phyloP scores from a whole-genome alignment of 306 rosid genomes.

The Canavalia ensiformis region DNA sequence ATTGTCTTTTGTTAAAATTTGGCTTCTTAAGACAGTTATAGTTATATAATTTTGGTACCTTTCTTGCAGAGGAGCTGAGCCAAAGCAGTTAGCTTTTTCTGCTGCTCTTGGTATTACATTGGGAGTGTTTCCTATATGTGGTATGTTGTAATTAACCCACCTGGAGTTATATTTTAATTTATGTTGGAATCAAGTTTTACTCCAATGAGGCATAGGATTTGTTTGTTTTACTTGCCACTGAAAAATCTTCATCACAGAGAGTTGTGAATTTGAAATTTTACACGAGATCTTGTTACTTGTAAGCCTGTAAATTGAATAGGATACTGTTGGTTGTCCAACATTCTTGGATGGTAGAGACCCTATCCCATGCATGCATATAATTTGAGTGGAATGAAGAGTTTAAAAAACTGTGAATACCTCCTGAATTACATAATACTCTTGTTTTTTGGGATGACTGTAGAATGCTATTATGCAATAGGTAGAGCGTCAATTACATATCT shows the following conservation, averaged over 20 bases:
- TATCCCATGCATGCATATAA: background rate
- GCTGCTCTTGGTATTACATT: conserved; percentile 90
- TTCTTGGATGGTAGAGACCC: conserved; percentile 15
- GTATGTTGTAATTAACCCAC: conserved; percentile 51
- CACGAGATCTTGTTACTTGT: background rate
- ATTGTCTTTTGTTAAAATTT: background rate
- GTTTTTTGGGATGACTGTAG: background rate
- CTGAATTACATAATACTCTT: background rate
- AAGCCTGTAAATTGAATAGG: background rate
- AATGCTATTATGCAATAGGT: no score
- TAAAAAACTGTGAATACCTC: background rate
- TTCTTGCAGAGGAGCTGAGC: conserved; percentile 86
- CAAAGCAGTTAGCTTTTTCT: conserved; percentile 85
- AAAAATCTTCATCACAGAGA: background rate
- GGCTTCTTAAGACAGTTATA: background rate
- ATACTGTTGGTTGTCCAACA: conserved; percentile 5
- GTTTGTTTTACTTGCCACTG: background rate
- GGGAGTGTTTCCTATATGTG: conserved; percentile 90
- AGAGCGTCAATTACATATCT: background rate
- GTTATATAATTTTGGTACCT: conserved; percentile 13
- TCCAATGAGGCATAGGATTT: background rate
- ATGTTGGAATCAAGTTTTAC: background rate
- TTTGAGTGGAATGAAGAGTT: conserved; percentile 11
- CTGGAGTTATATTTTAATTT: conserved; percentile 4
- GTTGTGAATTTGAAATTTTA: conserved; percentile 27